These are phyloP conservation scores for Heritiera fomes DNA, from an alignment of 345 rosid species.

Conservation along the genomic window DNA sequence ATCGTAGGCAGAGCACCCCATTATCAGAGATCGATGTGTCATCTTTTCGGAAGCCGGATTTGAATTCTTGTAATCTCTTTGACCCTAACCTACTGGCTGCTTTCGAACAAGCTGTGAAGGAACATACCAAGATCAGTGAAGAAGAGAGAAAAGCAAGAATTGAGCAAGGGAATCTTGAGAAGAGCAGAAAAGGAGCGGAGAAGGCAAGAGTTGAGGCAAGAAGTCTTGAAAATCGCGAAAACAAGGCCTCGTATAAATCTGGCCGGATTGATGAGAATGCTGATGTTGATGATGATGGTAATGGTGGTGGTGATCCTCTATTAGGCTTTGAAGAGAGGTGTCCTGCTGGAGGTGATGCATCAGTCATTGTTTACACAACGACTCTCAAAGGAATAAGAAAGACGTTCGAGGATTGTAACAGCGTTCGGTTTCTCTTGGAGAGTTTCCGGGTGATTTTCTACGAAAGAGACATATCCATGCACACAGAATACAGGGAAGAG, in stretches of 20 bases:
- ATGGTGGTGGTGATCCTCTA: constrained; percentile 36
- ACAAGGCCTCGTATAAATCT: constrained; percentile 47
- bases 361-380: constrained; percentile 79
- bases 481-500: constrained; percentile 68
- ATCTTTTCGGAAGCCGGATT: constrained; percentile 67
- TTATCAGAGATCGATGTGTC: constrained; percentile 51
- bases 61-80: constrained; percentile 68
- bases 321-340: constrained; percentile 53
- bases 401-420: constrained; percentile 82
- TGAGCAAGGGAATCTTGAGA: constrained; percentile 26
- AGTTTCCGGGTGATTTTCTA: constrained; percentile 57
- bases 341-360: constrained; percentile 69
- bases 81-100: constrained; percentile 77
- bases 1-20: constrained; percentile 27
- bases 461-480: constrained; percentile 88
- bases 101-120: constrained; percentile 59
- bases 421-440: constrained; percentile 64
- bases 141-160: constrained; percentile 38
- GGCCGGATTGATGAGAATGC: constrained; percentile 33
- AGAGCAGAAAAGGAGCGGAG: constrained; percentile 29
- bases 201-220: constrained; percentile 28
- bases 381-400: constrained; percentile 76
- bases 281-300: neutral
- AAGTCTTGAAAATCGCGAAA: constrained; percentile 15
- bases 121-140: constrained; percentile 43